A percentile compares a stretch with the other conserved stretches of the same genome.
phyloP scores from a whole-genome alignment of 768 basidiomycete genomes.

The Boletus insuetus region DNA sequence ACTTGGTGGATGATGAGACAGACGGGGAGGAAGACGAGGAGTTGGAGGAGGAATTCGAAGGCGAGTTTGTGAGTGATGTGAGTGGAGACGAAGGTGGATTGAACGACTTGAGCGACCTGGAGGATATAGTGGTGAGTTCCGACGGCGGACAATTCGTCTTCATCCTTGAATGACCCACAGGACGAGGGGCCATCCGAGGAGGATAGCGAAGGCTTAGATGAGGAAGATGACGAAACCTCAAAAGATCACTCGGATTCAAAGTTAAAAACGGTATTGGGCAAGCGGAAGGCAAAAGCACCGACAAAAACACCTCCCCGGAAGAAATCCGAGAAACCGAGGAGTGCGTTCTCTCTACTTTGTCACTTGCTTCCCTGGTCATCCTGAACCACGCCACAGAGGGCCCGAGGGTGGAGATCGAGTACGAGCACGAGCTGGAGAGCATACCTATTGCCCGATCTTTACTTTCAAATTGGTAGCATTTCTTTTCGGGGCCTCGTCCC shows the following conservation, averaged over 20 bases:
- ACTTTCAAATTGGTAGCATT: conserved; percentile 52
- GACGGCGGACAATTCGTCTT: neutral
- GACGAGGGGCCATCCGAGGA: conserved; percentile 40
- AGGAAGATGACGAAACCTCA: conserved; percentile 37
- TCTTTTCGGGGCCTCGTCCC: neutral
- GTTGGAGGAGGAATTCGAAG: conserved; percentile 48
- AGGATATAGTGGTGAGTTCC: conserved; percentile 59
- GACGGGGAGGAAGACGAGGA: conserved; percentile 49
- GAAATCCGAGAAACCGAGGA: conserved; percentile 61
- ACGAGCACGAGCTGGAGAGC: conserved; percentile 88
- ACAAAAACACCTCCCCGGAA: conserved; percentile 45
- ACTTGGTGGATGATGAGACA: conserved; percentile 55
- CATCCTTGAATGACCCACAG: conserved; percentile 22
- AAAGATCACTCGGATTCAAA: conserved; percentile 38
- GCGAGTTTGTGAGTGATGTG: conserved; percentile 58
- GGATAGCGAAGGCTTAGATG: conserved; percentile 42
- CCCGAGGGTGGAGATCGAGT: conserved; percentile 90
- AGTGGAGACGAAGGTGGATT: conserved; percentile 46
- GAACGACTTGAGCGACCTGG: conserved; percentile 53
- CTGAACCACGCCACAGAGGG: conserved; percentile 46
- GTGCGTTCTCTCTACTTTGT: conserved; percentile 37
- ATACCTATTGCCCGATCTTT: conserved; percentile 51
- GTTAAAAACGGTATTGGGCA: conserved; percentile 53
- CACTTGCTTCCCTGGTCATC: neutral
- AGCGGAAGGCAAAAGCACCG: conserved; percentile 58